A percentile compares a stretch with the other conserved stretches of the same genome.
phyloP scores from a whole-genome alignment of 805 yeast genomes.

The Wickerhamomyces canadensis region DNA sequence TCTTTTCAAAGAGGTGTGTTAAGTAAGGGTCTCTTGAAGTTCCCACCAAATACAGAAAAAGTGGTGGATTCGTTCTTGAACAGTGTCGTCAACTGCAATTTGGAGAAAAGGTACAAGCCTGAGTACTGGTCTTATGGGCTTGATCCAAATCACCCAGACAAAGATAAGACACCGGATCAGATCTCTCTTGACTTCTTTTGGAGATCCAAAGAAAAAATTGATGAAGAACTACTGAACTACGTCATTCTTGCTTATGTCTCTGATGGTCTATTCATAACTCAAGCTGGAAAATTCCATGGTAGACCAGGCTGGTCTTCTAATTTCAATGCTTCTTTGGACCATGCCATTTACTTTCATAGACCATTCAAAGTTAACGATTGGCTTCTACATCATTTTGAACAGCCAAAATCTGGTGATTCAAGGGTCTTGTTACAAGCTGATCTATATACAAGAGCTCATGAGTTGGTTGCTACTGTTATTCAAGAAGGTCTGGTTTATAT shows the following conservation, averaged over 20 bases:
- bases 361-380: constrained; percentile 41
- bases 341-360: constrained; percentile 55
- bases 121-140: constrained; percentile 1
- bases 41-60: background rate
- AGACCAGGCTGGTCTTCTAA: constrained; percentile 37
- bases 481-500: constrained; percentile 50
- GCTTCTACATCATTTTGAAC: constrained; percentile 42
- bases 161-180: background rate
- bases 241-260: constrained; percentile 50
- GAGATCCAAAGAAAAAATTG: constrained; percentile 6
- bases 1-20: constrained; percentile 1
- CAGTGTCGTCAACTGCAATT: background rate
- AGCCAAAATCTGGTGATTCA: constrained; percentile 40
- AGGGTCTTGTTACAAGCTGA: constrained; percentile 52
- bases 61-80: background rate
- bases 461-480: constrained; percentile 50
- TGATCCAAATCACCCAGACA: constrained; percentile 2
- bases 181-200: background rate
- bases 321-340: constrained; percentile 54
- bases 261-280: constrained; percentile 45
- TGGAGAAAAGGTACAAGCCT: constrained; percentile 1
- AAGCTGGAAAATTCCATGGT: constrained; percentile 43
- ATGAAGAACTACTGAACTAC: constrained; percentile 32
- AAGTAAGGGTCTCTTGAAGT: background rate
- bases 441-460: constrained; percentile 39